phyloP scores from a whole-genome alignment of 2,329 filamentous ascomycete genomes.

The Colletotrichum endophyticum region DNA sequence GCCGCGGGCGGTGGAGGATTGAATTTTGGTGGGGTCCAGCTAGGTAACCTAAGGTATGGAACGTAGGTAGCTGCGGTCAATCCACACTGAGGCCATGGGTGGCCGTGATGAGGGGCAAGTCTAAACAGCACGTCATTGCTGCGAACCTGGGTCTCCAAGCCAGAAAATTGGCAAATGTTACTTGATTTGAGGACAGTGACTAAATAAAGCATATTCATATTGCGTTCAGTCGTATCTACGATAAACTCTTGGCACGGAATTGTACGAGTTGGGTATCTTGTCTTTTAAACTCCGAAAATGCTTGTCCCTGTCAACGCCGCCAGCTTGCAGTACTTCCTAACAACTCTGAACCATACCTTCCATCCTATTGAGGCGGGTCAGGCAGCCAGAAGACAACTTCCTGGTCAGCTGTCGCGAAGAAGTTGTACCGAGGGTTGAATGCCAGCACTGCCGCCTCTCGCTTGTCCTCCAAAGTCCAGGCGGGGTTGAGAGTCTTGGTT shows the following conservation, averaged over 20 bases:
- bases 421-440: slow-evolving; percentile 90
- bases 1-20: neutral
- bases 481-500: slow-evolving; percentile 67
- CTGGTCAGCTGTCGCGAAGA: slow-evolving; percentile 88
- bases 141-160: neutral
- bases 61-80: neutral
- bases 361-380: slow-evolving; percentile 60
- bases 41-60: neutral
- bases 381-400: slow-evolving; percentile 83
- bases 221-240: neutral
- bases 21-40: slow-evolving; percentile 12
- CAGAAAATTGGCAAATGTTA: neutral
- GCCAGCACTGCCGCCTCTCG: slow-evolving; percentile 77
- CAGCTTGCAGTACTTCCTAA: neutral
- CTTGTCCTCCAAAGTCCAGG: slow-evolving; percentile 68
- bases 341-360: neutral
- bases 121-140: neutral
- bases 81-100: neutral
- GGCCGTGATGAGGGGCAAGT: neutral
- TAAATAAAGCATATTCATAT: neutral
- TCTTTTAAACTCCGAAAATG: slow-evolving; percentile 12
- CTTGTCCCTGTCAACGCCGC: neutral
- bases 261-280: slow-evolving; percentile 6
- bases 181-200: neutral
- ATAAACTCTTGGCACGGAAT: neutral